phyloP scores from a whole-genome alignment of 169 alveolate genomes.

The Plasmodium gaboni region DNA sequence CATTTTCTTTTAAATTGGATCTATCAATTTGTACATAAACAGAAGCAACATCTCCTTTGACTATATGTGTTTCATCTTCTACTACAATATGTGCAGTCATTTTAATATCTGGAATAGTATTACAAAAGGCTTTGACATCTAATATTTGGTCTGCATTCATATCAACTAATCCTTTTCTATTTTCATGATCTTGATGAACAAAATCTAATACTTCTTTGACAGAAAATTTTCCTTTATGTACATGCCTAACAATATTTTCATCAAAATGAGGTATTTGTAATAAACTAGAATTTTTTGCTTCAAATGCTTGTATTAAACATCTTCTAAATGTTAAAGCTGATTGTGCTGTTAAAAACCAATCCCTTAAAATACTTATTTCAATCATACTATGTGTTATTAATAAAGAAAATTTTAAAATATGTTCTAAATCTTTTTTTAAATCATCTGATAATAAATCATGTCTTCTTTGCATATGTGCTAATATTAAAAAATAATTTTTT shows the following conservation, averaged over 20 bases:
- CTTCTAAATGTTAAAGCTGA: constrained; percentile 91
- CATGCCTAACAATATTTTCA: constrained; percentile 82
- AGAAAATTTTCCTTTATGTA: constrained; percentile 87
- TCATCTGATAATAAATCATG: constrained; percentile 83
- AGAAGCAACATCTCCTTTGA: constrained; percentile 91
- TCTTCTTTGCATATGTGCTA: constrained; percentile 90
- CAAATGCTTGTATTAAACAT: constrained; percentile 91
- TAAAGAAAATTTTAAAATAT: constrained; percentile 85
- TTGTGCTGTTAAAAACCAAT: constrained; percentile 87
- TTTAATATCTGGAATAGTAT: constrained; percentile 83
- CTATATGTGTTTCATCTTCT: constrained; percentile 90
- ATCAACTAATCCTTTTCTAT: constrained; percentile 87
- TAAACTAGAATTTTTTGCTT: constrained; percentile 86
- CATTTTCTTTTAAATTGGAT: constrained; percentile 85
- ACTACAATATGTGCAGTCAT: constrained; percentile 87
- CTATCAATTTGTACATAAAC: constrained; percentile 87
- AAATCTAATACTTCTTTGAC: constrained; percentile 87
- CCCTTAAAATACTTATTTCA: constrained; percentile 88
- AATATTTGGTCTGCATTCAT: constrained; percentile 83
- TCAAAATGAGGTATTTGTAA: constrained; percentile 93
- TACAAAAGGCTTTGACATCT: constrained; percentile 90
- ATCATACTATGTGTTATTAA: constrained; percentile 91
- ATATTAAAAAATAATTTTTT: constrained; percentile 84
- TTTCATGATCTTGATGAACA: constrained; percentile 85
- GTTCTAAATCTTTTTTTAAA: constrained; percentile 79